phyloP scores from a whole-genome alignment of 805 yeast species.

The Suhomyces sp. region DNA sequence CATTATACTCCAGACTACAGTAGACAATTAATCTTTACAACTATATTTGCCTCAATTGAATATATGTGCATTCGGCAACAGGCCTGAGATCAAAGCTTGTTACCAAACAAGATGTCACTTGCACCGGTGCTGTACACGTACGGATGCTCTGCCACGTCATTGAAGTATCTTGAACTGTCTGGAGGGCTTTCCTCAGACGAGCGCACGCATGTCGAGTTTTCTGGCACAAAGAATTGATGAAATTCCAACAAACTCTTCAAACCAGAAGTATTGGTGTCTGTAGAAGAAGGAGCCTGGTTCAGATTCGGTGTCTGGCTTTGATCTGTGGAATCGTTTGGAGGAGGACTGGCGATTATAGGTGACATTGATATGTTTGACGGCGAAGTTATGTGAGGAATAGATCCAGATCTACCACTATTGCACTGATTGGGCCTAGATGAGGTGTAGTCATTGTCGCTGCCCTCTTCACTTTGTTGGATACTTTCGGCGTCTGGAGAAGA shows the following conservation, averaged over 20 bases:
- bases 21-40: too few species aligned
- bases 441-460: not conserved
- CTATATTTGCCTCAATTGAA: too few species aligned
- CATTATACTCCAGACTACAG: too few species aligned
- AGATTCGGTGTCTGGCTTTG: not conserved
- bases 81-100: conserved; percentile 3
- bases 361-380: not conserved
- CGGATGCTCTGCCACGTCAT: conserved; percentile 10
- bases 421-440: not conserved
- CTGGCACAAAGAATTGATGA: conserved; percentile 16
- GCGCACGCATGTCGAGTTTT: not conserved
- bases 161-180: conserved; percentile 5
- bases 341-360: not conserved
- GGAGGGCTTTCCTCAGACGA: conserved; percentile 6
- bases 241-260: conserved; percentile 13
- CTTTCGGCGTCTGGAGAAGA: conserved; percentile 1
- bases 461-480: not conserved
- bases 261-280: not conserved
- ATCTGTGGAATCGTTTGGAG: not conserved
- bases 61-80: too few species aligned
- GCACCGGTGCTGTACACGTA: conserved; percentile 17
- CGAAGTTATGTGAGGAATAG: not conserved
- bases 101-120: conserved; percentile 15
- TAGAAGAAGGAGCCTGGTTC: not conserved
- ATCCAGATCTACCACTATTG: not conserved